Percentiles rank a stretch among this genome's conserved stretches.
Conservation (phyloP, 108 stramenopile species). For the Pseudonitzschia delicatissima region DNA sequence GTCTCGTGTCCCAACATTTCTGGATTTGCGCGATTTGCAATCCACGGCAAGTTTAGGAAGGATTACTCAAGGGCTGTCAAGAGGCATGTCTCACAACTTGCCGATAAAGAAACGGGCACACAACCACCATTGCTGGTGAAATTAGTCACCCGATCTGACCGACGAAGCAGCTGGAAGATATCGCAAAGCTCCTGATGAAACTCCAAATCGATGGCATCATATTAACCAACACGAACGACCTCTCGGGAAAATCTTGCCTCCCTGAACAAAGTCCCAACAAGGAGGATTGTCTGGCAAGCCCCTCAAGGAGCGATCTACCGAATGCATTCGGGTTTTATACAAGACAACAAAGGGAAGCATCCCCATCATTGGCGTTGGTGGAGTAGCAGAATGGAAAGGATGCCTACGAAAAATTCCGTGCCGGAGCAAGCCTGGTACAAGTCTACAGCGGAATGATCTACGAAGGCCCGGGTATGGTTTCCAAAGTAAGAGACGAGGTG, state of each 20-base stretch:
- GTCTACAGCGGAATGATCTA: conserved; percentile 90
- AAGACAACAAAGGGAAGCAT: conserved; percentile 70
- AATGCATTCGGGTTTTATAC: conserved; percentile 82
- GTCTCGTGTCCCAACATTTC: conserved; percentile 92
- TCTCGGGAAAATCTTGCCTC: conserved; percentile 42
- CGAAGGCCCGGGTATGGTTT: conserved; percentile 85
- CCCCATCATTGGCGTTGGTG: conserved; percentile 95
- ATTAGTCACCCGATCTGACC: conserved; percentile 89
- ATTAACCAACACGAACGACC: conserved; percentile 81
- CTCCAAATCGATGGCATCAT: conserved; percentile 88
- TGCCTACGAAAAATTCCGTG: conserved; percentile 89
- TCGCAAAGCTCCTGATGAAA: conserved; percentile 61
- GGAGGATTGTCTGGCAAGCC: conserved; percentile 94
- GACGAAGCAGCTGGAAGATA: conserved; percentile 71
- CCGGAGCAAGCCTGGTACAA: conserved; percentile 92
- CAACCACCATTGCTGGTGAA: conserved; percentile 85
- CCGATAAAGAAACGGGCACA: neutral
- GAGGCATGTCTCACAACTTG: conserved; percentile 48
- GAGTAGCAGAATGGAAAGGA: conserved; percentile 80
- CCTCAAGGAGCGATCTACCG: conserved; percentile 73
- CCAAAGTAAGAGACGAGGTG: conserved; percentile 64
- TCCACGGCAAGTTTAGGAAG: conserved; percentile 46
- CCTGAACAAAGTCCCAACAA: conserved; percentile 35
- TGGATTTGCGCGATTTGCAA: conserved; percentile 87
- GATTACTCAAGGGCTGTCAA: conserved; percentile 57